These are phyloP conservation scores for Pleurotus platypus DNA, from an alignment of 768 basidiomycete genomes.

Conservation along the genomic window DNA sequence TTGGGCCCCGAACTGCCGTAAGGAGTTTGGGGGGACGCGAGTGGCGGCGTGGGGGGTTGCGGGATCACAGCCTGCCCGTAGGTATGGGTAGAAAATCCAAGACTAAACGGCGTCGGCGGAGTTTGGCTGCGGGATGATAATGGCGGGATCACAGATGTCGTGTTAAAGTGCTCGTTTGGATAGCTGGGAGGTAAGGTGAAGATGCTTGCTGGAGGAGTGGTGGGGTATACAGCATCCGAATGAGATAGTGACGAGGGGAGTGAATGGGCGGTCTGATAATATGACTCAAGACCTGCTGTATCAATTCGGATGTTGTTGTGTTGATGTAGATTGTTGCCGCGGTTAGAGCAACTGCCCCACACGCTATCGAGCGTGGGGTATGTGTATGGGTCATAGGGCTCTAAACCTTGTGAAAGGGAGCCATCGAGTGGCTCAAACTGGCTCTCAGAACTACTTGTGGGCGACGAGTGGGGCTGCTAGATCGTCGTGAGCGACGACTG, in stretches of 20 bases:
- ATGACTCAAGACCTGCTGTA: background rate
- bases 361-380: background rate
- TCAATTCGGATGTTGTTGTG: background rate
- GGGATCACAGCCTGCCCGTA: background rate
- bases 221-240: background rate
- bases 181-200: background rate
- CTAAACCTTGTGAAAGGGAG: background rate
- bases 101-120: background rate
- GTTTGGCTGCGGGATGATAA: background rate
- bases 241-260: background rate
- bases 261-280: background rate
- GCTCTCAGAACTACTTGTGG: background rate
- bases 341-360: background rate
- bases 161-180: background rate
- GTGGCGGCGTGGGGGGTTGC: background rate
- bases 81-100: background rate
- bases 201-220: background rate
- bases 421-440: background rate
- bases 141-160: background rate
- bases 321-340: background rate
- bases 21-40: background rate
- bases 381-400: background rate
- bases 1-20: background rate
- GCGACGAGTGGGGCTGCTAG: background rate
- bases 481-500: background rate